Base-by-base conservation (phyloP, 108 stramenopile species). In the Fragilaria crotonensis region DNA sequence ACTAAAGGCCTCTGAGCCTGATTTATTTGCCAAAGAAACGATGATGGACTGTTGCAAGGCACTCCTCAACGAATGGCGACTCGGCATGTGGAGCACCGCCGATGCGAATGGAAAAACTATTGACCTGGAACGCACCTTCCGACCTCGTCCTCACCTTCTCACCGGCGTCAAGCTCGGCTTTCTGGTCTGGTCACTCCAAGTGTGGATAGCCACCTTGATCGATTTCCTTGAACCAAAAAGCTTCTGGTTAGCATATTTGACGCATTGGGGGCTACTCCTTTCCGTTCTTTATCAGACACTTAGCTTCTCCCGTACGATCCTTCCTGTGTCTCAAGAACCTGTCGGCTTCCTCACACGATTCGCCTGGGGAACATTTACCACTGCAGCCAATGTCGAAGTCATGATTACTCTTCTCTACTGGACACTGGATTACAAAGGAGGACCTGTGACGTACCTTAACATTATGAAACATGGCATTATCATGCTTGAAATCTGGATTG, bases 191-290 rank as follows among this genome's bases (percentile, higher is more conserved):
- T 7, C 36, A 41, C 7, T 14, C n/a, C 14, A 7, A 14, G 14
- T 41, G 14, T 41, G 36, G 36, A 41, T 41, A 7, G 14, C 14
- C 7, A 14, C 7, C 14, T 11, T 41, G 36, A 41, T 52, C 51
- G 51, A 52, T 26, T 21, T 18, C 3, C n/a, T n/a, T n/a, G 2
- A 7, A 1, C 26, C 21, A 3, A 52, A 52, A 4, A 26, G 25
- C 18, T 52, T 25, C 26, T 52, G 51, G 51, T 52, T 26, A 3
- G 51, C 51, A 2, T 52, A 25, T 52, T 52, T 52, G 21, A 7
- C 51, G 25, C 21, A 52, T 22, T 52, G 51, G 51, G 21, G 23
- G 18, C 25, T 26, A 4, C 2, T 52, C 2, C 18, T 52, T 26
- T 18, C 51, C 2, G 26, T 22, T 2, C 26, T 52, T 1, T 52